These are phyloP conservation scores for Hanseniaspora thailandica DNA, from an alignment of 805 yeast species.

Conservation along the genomic window DNA sequence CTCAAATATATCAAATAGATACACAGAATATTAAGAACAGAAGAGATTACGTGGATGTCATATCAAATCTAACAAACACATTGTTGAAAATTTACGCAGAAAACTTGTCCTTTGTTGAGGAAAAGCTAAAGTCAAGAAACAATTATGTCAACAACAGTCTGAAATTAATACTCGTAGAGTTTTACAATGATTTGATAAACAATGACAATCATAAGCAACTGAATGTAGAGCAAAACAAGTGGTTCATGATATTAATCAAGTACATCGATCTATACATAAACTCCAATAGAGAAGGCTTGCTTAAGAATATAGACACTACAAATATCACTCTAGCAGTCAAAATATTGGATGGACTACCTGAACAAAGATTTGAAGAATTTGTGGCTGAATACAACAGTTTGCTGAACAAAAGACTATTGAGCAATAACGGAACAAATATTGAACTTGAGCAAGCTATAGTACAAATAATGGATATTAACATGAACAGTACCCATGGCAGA, in stretches of 20 bases:
- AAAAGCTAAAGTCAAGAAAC: neutral
- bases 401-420: slow-evolving; percentile 5
- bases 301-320: neutral
- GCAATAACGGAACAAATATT: neutral
- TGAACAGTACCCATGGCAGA: slow-evolving; percentile 3
- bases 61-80: neutral
- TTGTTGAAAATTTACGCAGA: neutral
- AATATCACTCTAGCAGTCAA: neutral
- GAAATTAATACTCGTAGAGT: neutral
- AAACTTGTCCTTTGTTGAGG: neutral
- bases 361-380: slow-evolving; percentile 4
- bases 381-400: neutral
- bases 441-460: neutral
- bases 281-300: neutral
- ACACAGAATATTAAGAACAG: neutral
- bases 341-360: slow-evolving; percentile 1
- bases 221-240: slow-evolving; percentile 3
- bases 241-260: slow-evolving; percentile 2
- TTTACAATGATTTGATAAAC: neutral
- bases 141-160: neutral
- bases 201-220: neutral
- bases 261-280: neutral
- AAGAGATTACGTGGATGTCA: neutral
- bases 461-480: slow-evolving; percentile 3
- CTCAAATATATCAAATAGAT: slow-evolving; percentile 6